phyloP scores from a whole-genome alignment of 78 protist genomes.

The Dictyostelium citrinum region DNA sequence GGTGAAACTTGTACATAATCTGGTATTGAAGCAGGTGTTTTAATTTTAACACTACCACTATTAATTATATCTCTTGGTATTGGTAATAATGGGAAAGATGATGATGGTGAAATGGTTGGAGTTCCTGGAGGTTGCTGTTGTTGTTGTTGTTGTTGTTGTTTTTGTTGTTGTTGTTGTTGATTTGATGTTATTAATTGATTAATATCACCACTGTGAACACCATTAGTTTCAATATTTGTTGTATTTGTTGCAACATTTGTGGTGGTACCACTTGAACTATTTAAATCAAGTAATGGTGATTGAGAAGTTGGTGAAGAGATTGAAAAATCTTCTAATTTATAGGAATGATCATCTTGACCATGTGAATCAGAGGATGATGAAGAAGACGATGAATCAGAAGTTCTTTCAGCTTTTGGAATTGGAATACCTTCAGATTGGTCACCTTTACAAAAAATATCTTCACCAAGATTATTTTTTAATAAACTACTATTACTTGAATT shows the following conservation, averaged over 20 bases:
- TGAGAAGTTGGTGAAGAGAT: neutral
- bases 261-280: neutral
- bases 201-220: neutral
- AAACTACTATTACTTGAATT: neutral
- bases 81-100: neutral
- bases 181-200: neutral
- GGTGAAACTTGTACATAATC: neutral
- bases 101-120: neutral
- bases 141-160: too few relatives aligned
- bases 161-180: neutral
- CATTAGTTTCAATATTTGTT: neutral
- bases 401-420: neutral
- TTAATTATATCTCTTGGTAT: neutral
- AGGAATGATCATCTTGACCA: neutral
- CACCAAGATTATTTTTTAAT: neutral
- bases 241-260: neutral
- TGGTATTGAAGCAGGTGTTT: neutral
- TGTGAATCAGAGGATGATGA: neutral
- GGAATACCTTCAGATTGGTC: slow-evolving; percentile 4
- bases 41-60: neutral
- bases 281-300: neutral
- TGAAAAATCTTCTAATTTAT: neutral
- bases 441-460: neutral
- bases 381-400: neutral
- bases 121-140: neutral